phyloP scores from a whole-genome alignment of 371 early-diverging fungal genomes.

The Mucor piriformis region DNA sequence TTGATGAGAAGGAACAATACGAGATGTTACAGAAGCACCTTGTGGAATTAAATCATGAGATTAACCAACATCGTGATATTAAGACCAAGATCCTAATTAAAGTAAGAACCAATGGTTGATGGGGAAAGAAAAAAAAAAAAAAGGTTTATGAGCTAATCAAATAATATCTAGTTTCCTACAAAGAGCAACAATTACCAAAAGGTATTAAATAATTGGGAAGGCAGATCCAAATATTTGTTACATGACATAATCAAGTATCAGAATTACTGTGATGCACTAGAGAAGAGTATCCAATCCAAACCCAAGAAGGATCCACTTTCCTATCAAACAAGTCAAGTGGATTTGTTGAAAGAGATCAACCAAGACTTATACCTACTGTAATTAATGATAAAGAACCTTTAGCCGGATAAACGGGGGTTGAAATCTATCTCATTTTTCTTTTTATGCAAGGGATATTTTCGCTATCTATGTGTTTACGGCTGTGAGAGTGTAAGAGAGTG shows the following conservation, averaged over 20 bases:
- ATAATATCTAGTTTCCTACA: conserved; percentile 49
- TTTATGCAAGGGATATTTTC: too few species aligned
- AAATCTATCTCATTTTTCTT: not conserved
- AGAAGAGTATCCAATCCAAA: conserved; percentile 43
- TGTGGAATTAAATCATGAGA: conserved; percentile 36
- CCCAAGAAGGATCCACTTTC: conserved; percentile 1
- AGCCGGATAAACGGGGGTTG: not conserved
- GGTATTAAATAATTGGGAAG: conserved; percentile 84
- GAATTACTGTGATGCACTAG: conserved; percentile 76
- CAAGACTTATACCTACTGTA: conserved; percentile 30
- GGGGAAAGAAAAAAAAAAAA: not conserved
- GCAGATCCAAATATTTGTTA: conserved; percentile 76
- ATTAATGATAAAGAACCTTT: not conserved
- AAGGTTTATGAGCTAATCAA: too few species aligned
- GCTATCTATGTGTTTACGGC: not conserved
- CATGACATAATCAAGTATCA: conserved; percentile 86
- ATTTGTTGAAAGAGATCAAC: conserved; percentile 40
- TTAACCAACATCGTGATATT: conserved; percentile 46
- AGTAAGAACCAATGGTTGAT: conserved; percentile 20
- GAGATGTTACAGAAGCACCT: conserved; percentile 37
- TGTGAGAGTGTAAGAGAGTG: too few species aligned
- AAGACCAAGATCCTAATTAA: conserved; percentile 45
- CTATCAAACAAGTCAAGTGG: conserved; percentile 27
- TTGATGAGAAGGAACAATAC: conserved; percentile 42
- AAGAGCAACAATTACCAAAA: conserved; percentile 58